Percentiles rank a stretch among this genome's conserved stretches.
phyloP scores from a whole-genome alignment of 2,329 filamentous ascomycete genomes.

The Nothophoma quercina region DNA sequence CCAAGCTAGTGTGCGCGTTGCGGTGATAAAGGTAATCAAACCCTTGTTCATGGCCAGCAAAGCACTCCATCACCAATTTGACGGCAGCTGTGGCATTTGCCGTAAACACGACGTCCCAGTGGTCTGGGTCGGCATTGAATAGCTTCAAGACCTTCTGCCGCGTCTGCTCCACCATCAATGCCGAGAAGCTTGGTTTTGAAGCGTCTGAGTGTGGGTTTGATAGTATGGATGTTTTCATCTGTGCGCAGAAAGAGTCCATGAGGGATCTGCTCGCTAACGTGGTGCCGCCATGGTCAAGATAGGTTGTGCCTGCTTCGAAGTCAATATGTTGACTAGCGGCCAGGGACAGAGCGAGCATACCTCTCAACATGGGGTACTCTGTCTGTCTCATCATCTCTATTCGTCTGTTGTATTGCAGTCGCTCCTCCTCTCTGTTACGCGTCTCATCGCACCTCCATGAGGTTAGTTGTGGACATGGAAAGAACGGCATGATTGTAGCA shows the following conservation, averaged over 20 bases:
- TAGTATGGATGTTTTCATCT: slow-evolving; percentile 66
- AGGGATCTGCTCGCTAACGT: slow-evolving; percentile 61
- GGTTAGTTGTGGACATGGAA: not conserved
- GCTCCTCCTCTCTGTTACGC: not conserved
- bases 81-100: slow-evolving; percentile 90
- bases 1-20: slow-evolving; percentile 84
- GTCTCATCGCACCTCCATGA: not conserved
- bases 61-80: slow-evolving; percentile 81
- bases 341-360: slow-evolving; percentile 3
- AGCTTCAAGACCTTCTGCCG: slow-evolving; percentile 64
- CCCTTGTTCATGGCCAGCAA: slow-evolving; percentile 68
- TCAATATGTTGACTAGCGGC: slow-evolving; percentile 8
- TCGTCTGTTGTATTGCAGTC: slow-evolving; percentile 21
- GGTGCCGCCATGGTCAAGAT: slow-evolving; percentile 65
- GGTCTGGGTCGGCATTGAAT: slow-evolving; percentile 78
- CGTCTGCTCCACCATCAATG: slow-evolving; percentile 63
- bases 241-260: slow-evolving; percentile 62
- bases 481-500: not conserved
- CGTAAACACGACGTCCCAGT: slow-evolving; percentile 91
- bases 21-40: slow-evolving; percentile 85
- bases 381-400: slow-evolving; percentile 22
- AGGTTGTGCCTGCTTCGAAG: slow-evolving; percentile 45
- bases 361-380: slow-evolving; percentile 40
- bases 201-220: slow-evolving; percentile 73
- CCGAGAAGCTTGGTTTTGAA: slow-evolving; percentile 65